phyloP scores from a whole-genome alignment of 164 flowering plant genomes.

The Liriodendron chinense region DNA sequence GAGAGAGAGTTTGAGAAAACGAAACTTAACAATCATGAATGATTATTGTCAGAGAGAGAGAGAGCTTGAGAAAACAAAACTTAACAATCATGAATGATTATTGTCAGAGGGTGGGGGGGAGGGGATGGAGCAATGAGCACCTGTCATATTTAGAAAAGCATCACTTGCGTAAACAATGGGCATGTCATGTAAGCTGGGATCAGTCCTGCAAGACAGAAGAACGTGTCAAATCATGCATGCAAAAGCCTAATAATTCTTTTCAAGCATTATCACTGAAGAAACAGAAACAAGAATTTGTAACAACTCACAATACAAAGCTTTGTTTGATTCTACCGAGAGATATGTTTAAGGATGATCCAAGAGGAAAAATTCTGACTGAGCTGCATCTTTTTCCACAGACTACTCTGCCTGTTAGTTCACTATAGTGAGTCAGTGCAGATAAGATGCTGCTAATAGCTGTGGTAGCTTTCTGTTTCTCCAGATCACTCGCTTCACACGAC shows the following conservation, averaged over 20 bases:
- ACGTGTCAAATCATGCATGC: background rate
- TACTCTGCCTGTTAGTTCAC: conserved; percentile 64
- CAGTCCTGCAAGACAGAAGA: conserved; percentile 51
- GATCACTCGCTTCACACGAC: conserved; percentile 71
- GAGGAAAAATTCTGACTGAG: conserved; percentile 33
- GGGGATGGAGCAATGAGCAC: conserved; percentile 22
- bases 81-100: too few species aligned
- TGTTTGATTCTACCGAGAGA: conserved; percentile 99
- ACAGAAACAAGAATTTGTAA: conserved; percentile 33
- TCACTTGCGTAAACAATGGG: conserved; percentile 95
- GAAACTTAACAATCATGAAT: too few species aligned
- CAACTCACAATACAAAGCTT: conserved; percentile 99
- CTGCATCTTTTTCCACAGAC: conserved; percentile 60
- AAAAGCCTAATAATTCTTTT: background rate
- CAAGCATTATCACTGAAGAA: conserved; percentile 8
- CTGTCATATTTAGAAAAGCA: conserved; percentile 76
- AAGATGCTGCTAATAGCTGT: conserved; percentile 50
- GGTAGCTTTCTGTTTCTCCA: conserved; percentile 62
- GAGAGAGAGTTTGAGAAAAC: background rate
- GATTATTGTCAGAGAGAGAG: background rate
- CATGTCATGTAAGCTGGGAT: conserved; percentile 71
- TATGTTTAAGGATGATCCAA: conserved; percentile 61
- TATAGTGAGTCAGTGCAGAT: conserved; percentile 65
- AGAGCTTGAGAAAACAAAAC: background rate
- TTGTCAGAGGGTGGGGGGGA: background rate